These are phyloP conservation scores for Neurospora hispaniola DNA, from an alignment of 495 filamentous ascomycete genomes.

Conservation along the genomic window DNA sequence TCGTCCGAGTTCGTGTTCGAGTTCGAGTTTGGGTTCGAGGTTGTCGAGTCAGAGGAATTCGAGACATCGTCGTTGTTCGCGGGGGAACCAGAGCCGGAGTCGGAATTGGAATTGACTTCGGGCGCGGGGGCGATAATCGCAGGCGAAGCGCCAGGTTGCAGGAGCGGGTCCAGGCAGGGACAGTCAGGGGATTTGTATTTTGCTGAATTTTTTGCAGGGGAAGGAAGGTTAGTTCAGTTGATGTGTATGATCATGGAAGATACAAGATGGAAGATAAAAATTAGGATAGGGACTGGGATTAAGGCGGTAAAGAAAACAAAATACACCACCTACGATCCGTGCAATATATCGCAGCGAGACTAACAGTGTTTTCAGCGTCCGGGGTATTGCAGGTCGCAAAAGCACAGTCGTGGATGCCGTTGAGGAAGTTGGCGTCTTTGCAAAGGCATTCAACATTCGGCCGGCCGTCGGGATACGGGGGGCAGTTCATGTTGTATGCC, in stretches of 20 bases:
- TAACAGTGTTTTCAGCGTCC: neutral
- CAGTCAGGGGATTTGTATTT: neutral
- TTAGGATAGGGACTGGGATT: too few relatives aligned
- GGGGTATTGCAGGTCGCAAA: neutral
- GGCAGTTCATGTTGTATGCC: conserved; percentile 7
- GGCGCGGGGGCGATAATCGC: neutral
- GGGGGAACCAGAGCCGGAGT: neutral
- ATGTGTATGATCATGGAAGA: neutral
- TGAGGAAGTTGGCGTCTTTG: conserved; percentile 7
- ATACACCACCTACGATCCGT: neutral
- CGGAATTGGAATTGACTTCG: neutral
- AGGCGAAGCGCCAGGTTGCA: neutral
- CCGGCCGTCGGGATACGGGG: neutral
- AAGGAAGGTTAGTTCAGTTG: neutral
- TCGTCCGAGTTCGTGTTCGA: neutral
- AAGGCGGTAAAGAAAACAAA: neutral
- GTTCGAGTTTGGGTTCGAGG: neutral
- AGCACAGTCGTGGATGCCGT: conserved; percentile 12
- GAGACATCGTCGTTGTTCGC: neutral
- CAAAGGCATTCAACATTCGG: conserved; percentile 10
- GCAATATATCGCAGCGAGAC: neutral
- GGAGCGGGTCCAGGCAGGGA: neutral
- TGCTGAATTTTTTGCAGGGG: neutral
- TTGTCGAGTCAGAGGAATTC: neutral
- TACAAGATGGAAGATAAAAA: neutral